phyloP scores from a whole-genome alignment of 2,329 filamentous ascomycete genomes.

The Alternaria viburni region DNA sequence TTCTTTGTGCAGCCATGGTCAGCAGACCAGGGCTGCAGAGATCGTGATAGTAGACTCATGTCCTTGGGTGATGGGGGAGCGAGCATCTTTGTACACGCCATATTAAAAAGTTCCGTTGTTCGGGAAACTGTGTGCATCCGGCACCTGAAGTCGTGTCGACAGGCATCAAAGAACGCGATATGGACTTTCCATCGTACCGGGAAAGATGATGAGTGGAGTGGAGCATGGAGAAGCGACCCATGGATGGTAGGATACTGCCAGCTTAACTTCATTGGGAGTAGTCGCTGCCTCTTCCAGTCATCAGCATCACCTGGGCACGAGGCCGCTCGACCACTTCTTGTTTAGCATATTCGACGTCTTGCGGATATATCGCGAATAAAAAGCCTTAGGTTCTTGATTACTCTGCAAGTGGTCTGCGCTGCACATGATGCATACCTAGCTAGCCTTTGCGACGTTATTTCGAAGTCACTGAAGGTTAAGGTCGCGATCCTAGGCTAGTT shows the following conservation, averaged over 20 bases:
- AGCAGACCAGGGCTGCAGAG: neutral
- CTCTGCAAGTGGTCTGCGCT: neutral
- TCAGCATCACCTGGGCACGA: neutral
- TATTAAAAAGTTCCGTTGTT: neutral
- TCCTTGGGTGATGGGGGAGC: neutral
- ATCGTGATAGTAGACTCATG: neutral
- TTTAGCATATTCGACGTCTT: neutral
- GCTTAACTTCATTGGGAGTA: neutral
- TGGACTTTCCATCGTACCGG: neutral
- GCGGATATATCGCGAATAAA: neutral
- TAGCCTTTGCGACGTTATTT: neutral
- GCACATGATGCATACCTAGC: neutral
- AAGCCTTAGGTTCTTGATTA: neutral
- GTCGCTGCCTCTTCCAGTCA: neutral
- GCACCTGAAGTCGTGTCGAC: neutral
- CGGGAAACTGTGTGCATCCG: neutral
- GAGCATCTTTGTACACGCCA: neutral
- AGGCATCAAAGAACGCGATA: neutral
- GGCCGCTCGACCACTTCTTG: neutral
- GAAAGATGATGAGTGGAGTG: neutral
- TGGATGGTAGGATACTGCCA: neutral
- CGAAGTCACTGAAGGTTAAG: neutral
- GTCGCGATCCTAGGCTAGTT: neutral
- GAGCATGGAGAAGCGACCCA: neutral
- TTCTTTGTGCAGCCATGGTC: neutral